Evolutionary conservation across 2,329 filamentous ascomycete species (phyloP).

Genomic region (Huntiella abstrusa): DNA sequence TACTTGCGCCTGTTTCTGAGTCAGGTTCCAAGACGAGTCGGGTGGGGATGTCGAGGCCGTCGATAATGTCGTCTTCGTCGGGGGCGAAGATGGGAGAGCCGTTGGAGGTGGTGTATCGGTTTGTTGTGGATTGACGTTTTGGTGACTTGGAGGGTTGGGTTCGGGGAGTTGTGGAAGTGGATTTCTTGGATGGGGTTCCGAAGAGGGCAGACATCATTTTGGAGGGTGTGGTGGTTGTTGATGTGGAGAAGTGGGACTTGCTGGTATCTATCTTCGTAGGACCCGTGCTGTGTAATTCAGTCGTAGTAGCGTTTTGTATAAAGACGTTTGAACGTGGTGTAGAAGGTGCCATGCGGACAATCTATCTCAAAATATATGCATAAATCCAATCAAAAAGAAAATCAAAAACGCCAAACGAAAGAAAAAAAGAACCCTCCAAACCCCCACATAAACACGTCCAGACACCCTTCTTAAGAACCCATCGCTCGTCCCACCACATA

Average conservation of each 20-base stretch:
- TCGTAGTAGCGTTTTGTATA: constrained; percentile 3
- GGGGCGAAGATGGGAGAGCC: constrained; percentile 7
- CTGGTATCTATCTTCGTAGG: constrained; percentile 9
- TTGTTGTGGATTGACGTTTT: background rate
- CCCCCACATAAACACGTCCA: background rate
- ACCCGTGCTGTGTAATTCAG: background rate
- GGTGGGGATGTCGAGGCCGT: constrained; percentile 8
- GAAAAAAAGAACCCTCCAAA: background rate
- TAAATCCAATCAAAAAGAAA: background rate
- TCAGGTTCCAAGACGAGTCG: background rate
- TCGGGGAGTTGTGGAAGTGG: too few species aligned
- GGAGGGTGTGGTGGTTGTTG: background rate
- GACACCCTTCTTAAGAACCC: too few species aligned
- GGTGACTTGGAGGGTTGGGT: constrained; percentile 2
- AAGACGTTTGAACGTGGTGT: background rate
- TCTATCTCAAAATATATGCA: background rate
- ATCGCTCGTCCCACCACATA: too few species aligned
- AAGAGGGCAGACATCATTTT: constrained; percentile 10
- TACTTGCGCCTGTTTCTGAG: background rate
- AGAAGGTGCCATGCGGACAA: constrained; percentile 3
- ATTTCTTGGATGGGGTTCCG: background rate
- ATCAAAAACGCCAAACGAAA: background rate
- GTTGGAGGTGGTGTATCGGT: background rate
- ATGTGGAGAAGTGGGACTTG: background rate
- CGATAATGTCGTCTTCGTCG: constrained; percentile 10